Percentiles rank a stretch among this genome's conserved stretches.
These are phyloP conservation scores for Sextonia rubra DNA, from an alignment of 164 flowering plant genomes.

Conservation along the genomic window DNA sequence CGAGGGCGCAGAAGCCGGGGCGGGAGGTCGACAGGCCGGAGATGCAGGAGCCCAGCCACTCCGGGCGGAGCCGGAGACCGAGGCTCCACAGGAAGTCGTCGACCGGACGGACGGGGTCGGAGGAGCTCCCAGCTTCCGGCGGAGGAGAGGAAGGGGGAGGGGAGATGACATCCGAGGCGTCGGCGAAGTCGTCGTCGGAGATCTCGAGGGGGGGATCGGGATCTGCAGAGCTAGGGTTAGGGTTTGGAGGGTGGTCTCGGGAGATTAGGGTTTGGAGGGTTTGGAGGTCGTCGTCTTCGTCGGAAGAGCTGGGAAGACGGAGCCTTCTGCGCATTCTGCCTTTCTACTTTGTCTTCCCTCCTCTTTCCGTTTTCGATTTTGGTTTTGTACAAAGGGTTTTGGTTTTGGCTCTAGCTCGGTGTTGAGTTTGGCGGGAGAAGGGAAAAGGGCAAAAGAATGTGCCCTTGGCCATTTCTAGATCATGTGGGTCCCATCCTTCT, in stretches of 20 bases:
- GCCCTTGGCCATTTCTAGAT: no score
- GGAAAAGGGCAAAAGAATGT: no score
- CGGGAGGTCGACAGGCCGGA: conserved; percentile 33
- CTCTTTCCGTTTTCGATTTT: no score
- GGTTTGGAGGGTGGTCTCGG: not conserved
- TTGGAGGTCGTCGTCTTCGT: conserved; percentile 37
- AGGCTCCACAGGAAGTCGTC: conserved; percentile 29
- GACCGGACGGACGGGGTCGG: conserved; percentile 26
- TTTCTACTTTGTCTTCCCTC: conserved; percentile 6
- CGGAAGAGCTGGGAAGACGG: conserved; percentile 35
- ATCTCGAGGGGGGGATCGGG: conserved; percentile 25
- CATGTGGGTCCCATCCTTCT: no score
- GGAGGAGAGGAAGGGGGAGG: conserved; percentile 17
- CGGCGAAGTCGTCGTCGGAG: conserved; percentile 56
- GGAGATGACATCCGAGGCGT: conserved; percentile 39
- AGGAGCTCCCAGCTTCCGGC: not conserved
- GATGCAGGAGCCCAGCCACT: conserved; percentile 70
- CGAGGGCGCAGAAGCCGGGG: conserved; percentile 36
- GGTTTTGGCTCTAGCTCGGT: no score
- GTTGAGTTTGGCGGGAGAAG: no score
- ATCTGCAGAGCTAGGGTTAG: conserved; percentile 5
- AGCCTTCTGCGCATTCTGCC: conserved; percentile 41
- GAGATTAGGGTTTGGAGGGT: not conserved
- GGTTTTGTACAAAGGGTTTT: no score
- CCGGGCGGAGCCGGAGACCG: conserved; percentile 51